phyloP scores from a whole-genome alignment of 768 basidiomycete species.

The Pleurotus platypus region DNA sequence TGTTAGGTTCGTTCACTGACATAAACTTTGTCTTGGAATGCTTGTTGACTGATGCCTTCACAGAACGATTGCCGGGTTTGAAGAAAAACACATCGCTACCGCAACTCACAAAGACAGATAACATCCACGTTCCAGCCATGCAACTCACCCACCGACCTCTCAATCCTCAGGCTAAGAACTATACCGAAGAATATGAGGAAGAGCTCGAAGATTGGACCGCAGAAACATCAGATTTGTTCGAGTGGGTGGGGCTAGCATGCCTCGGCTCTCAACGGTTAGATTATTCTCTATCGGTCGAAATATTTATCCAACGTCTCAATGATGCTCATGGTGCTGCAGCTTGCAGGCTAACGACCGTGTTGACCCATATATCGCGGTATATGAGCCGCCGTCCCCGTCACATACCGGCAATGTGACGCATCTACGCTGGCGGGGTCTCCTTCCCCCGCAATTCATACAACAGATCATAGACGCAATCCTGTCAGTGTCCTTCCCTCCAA shows the following conservation, averaged over 20 bases:
- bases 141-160: slow-evolving; percentile 17
- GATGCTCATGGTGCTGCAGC: slow-evolving; percentile 30
- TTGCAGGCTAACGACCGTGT: slow-evolving; percentile 58
- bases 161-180: neutral
- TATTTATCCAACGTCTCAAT: neutral
- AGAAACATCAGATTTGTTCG: slow-evolving; percentile 46
- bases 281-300: neutral
- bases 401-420: slow-evolving; percentile 45
- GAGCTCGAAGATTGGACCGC: slow-evolving; percentile 48
- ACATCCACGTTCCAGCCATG: slow-evolving; percentile 36
- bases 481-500: slow-evolving; percentile 25
- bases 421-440: slow-evolving; percentile 58
- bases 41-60: neutral
- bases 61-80: neutral
- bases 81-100: slow-evolving; percentile 3
- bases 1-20: neutral
- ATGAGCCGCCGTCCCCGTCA: slow-evolving; percentile 48
- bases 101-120: slow-evolving; percentile 22
- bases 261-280: slow-evolving; percentile 63
- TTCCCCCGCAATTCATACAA: slow-evolving; percentile 51
- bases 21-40: neutral
- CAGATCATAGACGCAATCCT: slow-evolving; percentile 40
- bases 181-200: slow-evolving; percentile 23
- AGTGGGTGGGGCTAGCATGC: slow-evolving; percentile 73
- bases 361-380: slow-evolving; percentile 68